Conservation (phyloP, 1,284 basidiomycete species). For the Crucibulum parvulum region DNA sequence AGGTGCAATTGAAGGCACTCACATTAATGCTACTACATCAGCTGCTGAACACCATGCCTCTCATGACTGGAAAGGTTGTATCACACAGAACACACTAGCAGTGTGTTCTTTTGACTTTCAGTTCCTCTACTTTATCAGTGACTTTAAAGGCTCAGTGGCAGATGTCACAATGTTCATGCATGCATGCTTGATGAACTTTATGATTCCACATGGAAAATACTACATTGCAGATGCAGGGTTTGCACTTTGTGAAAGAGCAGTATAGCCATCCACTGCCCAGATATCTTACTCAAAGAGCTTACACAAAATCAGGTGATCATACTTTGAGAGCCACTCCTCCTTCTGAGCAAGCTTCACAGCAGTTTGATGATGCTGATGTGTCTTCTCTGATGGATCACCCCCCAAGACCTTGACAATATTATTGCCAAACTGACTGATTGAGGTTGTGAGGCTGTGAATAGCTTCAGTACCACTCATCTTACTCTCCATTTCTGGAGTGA, state of each 20-base stretch:
- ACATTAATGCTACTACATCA: constrained; percentile 9
- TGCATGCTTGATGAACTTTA: constrained; percentile 4
- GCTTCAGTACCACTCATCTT: too few relatives aligned
- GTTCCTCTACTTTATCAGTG: constrained; percentile 2
- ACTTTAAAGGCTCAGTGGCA: constrained; percentile 4
- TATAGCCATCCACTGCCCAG: too few relatives aligned
- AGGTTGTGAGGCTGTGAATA: too few relatives aligned
- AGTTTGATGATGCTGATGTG: too few relatives aligned
- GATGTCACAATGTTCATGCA: constrained; percentile 6
- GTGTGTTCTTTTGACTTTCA: constrained; percentile 4
- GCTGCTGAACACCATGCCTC: constrained; percentile 3
- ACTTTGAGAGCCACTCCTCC: too few relatives aligned
- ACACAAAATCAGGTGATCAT: too few relatives aligned
- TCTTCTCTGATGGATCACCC: too few relatives aligned
- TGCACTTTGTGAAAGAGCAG: background rate
- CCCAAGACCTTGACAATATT: too few relatives aligned
- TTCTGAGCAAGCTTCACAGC: too few relatives aligned
- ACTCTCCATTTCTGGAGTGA: constrained; percentile 5
- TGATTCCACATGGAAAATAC: constrained; percentile 3
- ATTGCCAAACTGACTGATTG: too few relatives aligned
- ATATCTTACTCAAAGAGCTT: too few relatives aligned
- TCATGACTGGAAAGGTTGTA: constrained; percentile 4
- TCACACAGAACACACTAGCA: constrained; percentile 5
- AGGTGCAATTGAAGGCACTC: constrained; percentile 10
- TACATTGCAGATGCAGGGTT: constrained; percentile 2